Evolutionary conservation across 108 stramenopile genomes (phyloP), one percentile per base, ranked within the genome.

Genomic region (Cylindrotheca fusiformis): DNA sequence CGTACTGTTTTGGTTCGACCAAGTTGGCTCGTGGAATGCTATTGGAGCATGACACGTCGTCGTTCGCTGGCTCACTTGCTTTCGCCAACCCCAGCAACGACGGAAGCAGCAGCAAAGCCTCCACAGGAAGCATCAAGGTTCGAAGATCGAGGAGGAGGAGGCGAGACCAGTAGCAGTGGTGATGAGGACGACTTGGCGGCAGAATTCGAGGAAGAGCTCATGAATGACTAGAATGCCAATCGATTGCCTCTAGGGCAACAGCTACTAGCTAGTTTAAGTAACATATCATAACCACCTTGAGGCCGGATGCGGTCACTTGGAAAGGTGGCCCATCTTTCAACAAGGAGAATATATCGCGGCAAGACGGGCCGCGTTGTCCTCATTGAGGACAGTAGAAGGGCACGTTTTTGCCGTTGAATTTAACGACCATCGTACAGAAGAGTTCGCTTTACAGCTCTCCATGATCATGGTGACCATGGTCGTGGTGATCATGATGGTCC

Each of bases 11-110:
- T 94, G 3, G 86, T 94, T 18, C 76, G 76, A 49, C 52, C 78
- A 0, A 66, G 79, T 26, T 94, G 93, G 93, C 75, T 94, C 0
- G 85, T 91, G 80, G 87, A 89, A 72, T 91, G 90, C 53, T 83
- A 76, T 46, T 88, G 91, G 88, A 84, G 82, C 65, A 63, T 87
- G 29, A 72, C 69, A 45, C 64, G 63, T 28, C 58, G 91, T 52
- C 62, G 81, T 67, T 71, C 60, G 24, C 45, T 60, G 24, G 53
- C 41, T 17, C 73, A 75, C 69, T 50, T 77, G 48, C 10, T 75
- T 36, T 52, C 48, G n/a, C 44, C 23, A 10, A 41, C 14, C 14
- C 36, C 36, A 41, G 25, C 8, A 29, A 28, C 28, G 21, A 26
- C 29, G 24, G 41, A 4, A 2, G 21, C 25, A 6, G 8, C 59